Evolutionary conservation across 495 filamentous ascomycete species (phyloP), one percentile per base, ranked within the genome.

Genomic region (Xylaria sp.): DNA sequence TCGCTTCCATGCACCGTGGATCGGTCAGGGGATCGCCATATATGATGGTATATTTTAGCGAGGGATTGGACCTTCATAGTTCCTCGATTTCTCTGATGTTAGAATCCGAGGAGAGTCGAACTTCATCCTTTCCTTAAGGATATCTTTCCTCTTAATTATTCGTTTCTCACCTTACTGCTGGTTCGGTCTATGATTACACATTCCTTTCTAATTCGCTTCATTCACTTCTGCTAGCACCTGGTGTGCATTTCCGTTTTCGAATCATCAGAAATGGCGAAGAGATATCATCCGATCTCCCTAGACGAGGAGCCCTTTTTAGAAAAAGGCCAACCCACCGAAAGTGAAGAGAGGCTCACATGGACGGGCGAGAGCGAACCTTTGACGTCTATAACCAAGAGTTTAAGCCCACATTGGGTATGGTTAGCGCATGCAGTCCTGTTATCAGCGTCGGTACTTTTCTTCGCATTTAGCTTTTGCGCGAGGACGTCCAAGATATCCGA

Each of bases 401-500:
- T 78, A 26, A 75, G 74, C 24, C 66, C 74, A 50, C 75, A 77
- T 70, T 84, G 83, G 82, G 70, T 79, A 64, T 87, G 84, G 83
- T 67, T 85, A 21, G 76, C 73, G 12, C 85, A 86, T 62, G 80
- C 79, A 57, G 68, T 82, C 41, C 75, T 87, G 12, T 71, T 86
- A 29, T 80, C 82, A 6, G 40, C 80, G 15, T 85, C 83, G 5
- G 64, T 80, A 43, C 80, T 80, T 4, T 76, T 86, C 41, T 84
- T 87, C 61, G 75, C 79, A 17, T 74, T 82, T 24, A 80, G 82
- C 1, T 77, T 83, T 44, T 85, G 80, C 62, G 73, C 75, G 35
- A 75, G 76, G 61, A 63, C 73, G 33, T 73, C 80, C 52, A 82
- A 78, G 53, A 67, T 77, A 50, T 59, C 69, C 44, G 67, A 80